phyloP scores from a whole-genome alignment of 495 filamentous ascomycete species.

The Opeltia flavorubescens region DNA sequence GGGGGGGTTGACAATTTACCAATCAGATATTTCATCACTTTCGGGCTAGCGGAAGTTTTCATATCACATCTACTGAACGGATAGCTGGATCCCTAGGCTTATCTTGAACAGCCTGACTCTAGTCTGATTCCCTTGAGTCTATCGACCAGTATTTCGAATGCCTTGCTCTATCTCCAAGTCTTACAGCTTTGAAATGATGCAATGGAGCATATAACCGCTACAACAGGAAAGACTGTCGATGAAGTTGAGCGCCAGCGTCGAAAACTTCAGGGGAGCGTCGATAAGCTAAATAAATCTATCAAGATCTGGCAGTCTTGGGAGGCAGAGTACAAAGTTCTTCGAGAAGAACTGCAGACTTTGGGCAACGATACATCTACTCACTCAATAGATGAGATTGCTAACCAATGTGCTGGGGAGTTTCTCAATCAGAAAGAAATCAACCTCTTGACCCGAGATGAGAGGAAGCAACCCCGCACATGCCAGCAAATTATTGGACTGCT shows the following conservation, averaged over 20 bases:
- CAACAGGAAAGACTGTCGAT: slow-evolving; percentile 12
- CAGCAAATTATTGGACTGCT: slow-evolving; percentile 55
- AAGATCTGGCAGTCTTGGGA: slow-evolving; percentile 83
- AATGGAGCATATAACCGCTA: background rate
- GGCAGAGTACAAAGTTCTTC: slow-evolving; percentile 77
- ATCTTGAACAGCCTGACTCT: background rate
- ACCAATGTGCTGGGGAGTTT: slow-evolving; percentile 35
- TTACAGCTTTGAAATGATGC: background rate
- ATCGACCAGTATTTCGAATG: background rate
- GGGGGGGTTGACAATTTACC: background rate
- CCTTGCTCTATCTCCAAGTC: background rate
- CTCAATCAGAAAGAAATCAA: slow-evolving; percentile 49
- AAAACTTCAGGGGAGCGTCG: slow-evolving; percentile 60
- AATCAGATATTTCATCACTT: too few species aligned
- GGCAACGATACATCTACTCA: slow-evolving; percentile 35
- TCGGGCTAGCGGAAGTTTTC: too few species aligned
- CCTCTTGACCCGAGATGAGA: slow-evolving; percentile 45
- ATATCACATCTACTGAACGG: too few species aligned
- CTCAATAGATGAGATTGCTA: slow-evolving; percentile 25
- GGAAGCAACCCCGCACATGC: slow-evolving; percentile 28
- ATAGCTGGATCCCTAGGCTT: too few species aligned
- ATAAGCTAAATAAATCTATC: slow-evolving; percentile 60
- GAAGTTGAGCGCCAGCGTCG: slow-evolving; percentile 60
- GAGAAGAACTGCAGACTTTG: slow-evolving; percentile 54
- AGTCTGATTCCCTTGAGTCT: background rate